Evolutionary conservation across 805 yeast species (phyloP).

Genomic region (Dipodascus albidus): DNA sequence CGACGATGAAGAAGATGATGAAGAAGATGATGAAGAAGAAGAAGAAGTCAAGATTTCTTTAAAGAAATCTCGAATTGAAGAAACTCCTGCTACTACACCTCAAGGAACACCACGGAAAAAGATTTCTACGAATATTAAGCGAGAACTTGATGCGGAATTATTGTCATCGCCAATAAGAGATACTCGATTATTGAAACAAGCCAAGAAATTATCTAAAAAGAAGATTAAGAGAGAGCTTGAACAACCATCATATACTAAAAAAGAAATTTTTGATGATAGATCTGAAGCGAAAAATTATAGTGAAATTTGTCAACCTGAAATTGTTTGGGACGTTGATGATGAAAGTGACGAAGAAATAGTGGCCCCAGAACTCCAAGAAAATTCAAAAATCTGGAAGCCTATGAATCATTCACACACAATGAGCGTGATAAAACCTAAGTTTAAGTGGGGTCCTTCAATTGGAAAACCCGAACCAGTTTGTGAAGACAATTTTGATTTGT

Average conservation of each 20-base stretch:
- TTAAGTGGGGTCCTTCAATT: slow-evolving; percentile 31
- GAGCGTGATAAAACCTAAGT: slow-evolving; percentile 6
- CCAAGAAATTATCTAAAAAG: slow-evolving; percentile 3
- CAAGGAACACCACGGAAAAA: slow-evolving; percentile 18
- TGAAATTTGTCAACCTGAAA: slow-evolving; percentile 10
- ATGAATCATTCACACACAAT: slow-evolving; percentile 3
- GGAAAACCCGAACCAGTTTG: slow-evolving; percentile 46
- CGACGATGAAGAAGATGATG: neutral
- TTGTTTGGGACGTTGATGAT: neutral
- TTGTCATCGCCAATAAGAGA: neutral
- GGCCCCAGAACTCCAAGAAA: slow-evolving; percentile 13
- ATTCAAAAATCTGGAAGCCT: slow-evolving; percentile 6
- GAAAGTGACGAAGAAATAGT: neutral
- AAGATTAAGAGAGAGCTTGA: slow-evolving; percentile 16
- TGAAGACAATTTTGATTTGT: slow-evolving; percentile 27
- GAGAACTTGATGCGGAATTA: neutral
- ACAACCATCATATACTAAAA: slow-evolving; percentile 18
- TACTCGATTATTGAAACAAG: too few species aligned
- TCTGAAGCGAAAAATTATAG: slow-evolving; percentile 5
- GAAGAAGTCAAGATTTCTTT: neutral
- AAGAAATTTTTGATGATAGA: slow-evolving; percentile 10
- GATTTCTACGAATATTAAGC: neutral
- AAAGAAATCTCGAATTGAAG: neutral
- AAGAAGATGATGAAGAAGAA: neutral
- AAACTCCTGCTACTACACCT: neutral